A percentile compares a stretch with the other conserved stretches of the same genome.
Evolutionary conservation across 2,329 filamentous ascomycete species (phyloP).

Genomic region (Ascocoryne sarcoides): DNA sequence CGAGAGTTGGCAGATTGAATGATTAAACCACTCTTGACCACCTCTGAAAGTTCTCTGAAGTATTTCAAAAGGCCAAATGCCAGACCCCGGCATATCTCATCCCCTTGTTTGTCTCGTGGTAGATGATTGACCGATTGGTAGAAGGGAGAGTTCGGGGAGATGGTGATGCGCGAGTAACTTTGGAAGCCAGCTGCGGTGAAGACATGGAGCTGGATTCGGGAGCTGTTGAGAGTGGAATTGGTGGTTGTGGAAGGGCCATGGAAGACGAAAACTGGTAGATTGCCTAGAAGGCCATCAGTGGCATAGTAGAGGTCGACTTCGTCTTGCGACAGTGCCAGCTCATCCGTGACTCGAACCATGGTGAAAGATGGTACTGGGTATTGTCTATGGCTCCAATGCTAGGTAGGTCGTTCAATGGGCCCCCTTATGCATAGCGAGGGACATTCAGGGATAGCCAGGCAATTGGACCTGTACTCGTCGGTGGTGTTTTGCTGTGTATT

Average conservation of each 20-base stretch:
- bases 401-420: slow-evolving; percentile 21
- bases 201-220: slow-evolving; percentile 89
- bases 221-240: slow-evolving; percentile 80
- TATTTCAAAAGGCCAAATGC: slow-evolving; percentile 93
- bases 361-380: slow-evolving; percentile 23
- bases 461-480: slow-evolving; percentile 2
- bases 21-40: slow-evolving; percentile 63
- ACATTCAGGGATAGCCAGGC: slow-evolving; percentile 8
- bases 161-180: slow-evolving; percentile 82
- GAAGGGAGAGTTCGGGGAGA: slow-evolving; percentile 85
- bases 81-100: slow-evolving; percentile 83
- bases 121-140: slow-evolving; percentile 86
- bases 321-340: slow-evolving; percentile 70
- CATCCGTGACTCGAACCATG: slow-evolving; percentile 78
- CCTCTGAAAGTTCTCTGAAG: slow-evolving; percentile 75
- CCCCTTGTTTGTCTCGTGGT: slow-evolving; percentile 88
- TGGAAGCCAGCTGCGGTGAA: slow-evolving; percentile 83
- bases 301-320: slow-evolving; percentile 82
- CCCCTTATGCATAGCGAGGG: slow-evolving; percentile 19
- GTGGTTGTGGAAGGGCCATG: slow-evolving; percentile 85
- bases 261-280: slow-evolving; percentile 80
- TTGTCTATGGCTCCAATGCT: slow-evolving; percentile 8
- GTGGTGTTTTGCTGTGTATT: slow-evolving; percentile 6
- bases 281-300: slow-evolving; percentile 72
- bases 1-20: slow-evolving; percentile 34